These are phyloP conservation scores for Zygosaccharomyces lentus DNA, from an alignment of 805 yeast genomes.

Conservation along the genomic window DNA sequence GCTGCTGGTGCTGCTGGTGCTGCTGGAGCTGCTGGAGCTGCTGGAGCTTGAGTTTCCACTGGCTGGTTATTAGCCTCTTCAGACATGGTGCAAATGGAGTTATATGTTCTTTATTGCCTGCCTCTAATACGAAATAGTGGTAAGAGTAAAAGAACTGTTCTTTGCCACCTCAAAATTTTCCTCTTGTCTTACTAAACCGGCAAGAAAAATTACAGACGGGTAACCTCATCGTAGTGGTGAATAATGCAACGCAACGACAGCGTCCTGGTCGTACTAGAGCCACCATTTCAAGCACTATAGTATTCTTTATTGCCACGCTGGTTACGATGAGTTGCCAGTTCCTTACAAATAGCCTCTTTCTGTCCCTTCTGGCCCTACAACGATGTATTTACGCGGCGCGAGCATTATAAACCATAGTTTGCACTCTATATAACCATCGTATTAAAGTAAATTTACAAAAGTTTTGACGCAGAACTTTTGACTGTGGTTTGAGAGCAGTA, in stretches of 20 bases:
- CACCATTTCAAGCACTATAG: neutral
- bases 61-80: conserved; percentile 6
- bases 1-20: neutral
- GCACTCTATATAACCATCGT: neutral
- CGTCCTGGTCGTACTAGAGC: neutral
- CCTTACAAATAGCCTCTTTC: neutral
- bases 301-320: neutral
- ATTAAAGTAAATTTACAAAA: neutral
- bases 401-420: neutral
- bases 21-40: neutral
- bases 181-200: neutral
- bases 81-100: conserved; percentile 1
- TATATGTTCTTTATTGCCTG: neutral
- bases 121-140: neutral
- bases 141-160: neutral
- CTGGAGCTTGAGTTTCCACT: neutral
- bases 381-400: conserved; percentile 3
- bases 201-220: conserved; percentile 1
- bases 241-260: neutral
- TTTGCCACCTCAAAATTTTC: conserved; percentile 7
- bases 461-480: too few relatives aligned
- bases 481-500: too few relatives aligned
- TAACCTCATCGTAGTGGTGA: neutral
- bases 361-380: neutral
- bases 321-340: neutral